Evolutionary conservation across 768 basidiomycete genomes (phyloP).

Genomic region (Fomitopsis pulvina): DNA sequence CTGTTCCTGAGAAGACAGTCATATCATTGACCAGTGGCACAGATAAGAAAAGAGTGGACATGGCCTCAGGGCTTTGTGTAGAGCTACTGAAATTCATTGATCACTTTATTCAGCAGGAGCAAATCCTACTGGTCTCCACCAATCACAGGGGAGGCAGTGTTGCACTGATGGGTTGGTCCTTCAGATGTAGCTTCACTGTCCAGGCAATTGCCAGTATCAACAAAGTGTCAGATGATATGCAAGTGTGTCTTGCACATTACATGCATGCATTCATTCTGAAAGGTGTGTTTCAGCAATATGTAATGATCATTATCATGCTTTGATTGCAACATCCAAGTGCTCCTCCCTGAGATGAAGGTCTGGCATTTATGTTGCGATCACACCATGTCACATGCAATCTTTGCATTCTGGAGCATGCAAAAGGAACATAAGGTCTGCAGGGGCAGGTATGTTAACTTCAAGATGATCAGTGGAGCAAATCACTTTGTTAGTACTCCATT

Average conservation of each 20-base stretch:
- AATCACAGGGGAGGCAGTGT: neutral
- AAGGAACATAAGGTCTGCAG: slow-evolving; percentile 8
- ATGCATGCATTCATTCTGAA: slow-evolving; percentile 14
- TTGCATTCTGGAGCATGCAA: slow-evolving; percentile 15
- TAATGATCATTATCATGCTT: no score
- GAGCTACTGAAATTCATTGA: neutral
- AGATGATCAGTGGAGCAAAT: slow-evolving; percentile 13
- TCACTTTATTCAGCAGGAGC: neutral
- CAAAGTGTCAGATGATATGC: neutral
- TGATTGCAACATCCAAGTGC: neutral
- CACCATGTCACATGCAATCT: neutral
- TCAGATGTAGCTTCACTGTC: neutral
- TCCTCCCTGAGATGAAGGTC: slow-evolving; percentile 2
- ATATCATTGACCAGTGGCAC: neutral
- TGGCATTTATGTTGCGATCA: neutral
- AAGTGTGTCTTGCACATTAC: neutral
- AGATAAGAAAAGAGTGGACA: neutral
- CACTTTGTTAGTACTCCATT: slow-evolving; percentile 19
- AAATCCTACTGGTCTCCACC: neutral
- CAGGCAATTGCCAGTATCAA: slow-evolving; percentile 1
- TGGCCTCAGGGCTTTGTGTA: neutral
- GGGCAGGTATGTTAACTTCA: slow-evolving; percentile 11
- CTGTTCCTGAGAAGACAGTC: neutral
- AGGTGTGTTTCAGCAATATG: no score
- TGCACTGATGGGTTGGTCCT: neutral